Conservation (phyloP, 2,329 filamentous ascomycete species). For the Pseudohalonectria lignicola region DNA sequence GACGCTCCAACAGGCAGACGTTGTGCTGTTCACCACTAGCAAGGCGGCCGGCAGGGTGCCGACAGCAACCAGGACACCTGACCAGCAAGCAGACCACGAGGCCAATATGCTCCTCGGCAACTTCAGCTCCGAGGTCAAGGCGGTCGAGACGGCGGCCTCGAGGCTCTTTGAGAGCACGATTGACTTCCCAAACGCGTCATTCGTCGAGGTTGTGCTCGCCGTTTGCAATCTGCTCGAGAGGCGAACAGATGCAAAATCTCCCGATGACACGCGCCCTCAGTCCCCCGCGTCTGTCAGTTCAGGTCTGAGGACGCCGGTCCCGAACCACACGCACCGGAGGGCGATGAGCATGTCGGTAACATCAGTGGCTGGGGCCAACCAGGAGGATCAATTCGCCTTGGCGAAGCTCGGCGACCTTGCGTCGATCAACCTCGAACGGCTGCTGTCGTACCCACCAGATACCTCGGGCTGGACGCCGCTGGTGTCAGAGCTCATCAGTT, state of each 20-base stretch:
- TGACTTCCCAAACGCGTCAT: conserved; percentile 78
- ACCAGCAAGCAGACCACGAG: conserved; percentile 39
- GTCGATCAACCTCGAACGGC: conserved; percentile 61
- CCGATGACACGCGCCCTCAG: conserved; percentile 20
- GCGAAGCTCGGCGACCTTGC: conserved; percentile 65
- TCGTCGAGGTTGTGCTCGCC: conserved; percentile 64
- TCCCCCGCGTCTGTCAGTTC: conserved; percentile 20
- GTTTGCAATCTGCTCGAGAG: conserved; percentile 59
- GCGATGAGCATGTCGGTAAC: conserved; percentile 36
- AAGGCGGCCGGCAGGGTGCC: conserved; percentile 42
- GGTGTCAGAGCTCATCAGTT: conserved; percentile 39
- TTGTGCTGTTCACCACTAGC: conserved; percentile 61
- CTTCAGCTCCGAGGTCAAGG: conserved; percentile 70
- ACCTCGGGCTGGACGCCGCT: conserved; percentile 69
- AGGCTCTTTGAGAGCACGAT: conserved; percentile 85
- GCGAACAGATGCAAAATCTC: conserved; percentile 15
- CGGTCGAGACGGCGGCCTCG: conserved; percentile 78
- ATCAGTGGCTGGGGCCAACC: conserved; percentile 36
- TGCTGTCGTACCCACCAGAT: conserved; percentile 55
- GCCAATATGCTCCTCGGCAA: conserved; percentile 45
- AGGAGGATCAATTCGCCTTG: conserved; percentile 57
- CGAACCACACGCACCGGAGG: conserved; percentile 25
- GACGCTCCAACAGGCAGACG: conserved; percentile 84
- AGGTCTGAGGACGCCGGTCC: conserved; percentile 20
- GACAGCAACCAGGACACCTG: conserved; percentile 31